Conservation (phyloP, 768 basidiomycete species). For the Trametes cinnabarina region DNA sequence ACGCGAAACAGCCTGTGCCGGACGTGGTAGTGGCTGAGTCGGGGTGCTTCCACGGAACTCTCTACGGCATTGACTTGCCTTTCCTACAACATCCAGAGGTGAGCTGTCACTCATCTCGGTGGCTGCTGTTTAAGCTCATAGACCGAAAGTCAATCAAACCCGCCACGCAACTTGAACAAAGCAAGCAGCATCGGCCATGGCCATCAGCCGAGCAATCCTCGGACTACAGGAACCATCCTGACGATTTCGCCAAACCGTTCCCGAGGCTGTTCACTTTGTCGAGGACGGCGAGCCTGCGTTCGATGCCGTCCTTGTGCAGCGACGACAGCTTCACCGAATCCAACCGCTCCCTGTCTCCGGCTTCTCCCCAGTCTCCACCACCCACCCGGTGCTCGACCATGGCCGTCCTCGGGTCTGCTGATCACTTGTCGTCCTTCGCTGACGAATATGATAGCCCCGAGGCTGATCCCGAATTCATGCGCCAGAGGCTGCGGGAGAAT, state of each 20-base stretch:
- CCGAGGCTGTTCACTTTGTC: not conserved
- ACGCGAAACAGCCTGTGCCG: not conserved
- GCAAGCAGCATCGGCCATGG: too few species aligned
- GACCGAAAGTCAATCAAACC: too few species aligned
- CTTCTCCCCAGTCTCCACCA: not conserved
- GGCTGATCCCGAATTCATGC: conserved; percentile 1
- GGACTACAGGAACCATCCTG: not conserved
- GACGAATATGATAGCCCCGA: conserved; percentile 9
- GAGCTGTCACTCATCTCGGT: not conserved
- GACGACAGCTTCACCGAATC: conserved; percentile 7
- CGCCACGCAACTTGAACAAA: too few species aligned
- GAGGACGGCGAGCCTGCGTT: not conserved
- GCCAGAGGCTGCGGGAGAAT: not conserved
- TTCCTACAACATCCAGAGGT: not conserved
- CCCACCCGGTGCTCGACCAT: conserved; percentile 4
- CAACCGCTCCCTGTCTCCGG: not conserved
- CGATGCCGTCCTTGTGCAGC: not conserved
- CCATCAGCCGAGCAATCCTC: too few species aligned
- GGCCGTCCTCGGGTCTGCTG: conserved; percentile 9
- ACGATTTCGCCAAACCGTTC: not conserved
- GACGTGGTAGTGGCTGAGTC: not conserved
- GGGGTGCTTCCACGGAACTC: not conserved
- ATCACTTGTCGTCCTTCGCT: not conserved
- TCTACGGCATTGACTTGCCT: not conserved
- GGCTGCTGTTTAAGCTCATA: too few species aligned